Base-by-base conservation (phyloP, 352 stramenopile genomes). In the Phytophthora rubi region DNA sequence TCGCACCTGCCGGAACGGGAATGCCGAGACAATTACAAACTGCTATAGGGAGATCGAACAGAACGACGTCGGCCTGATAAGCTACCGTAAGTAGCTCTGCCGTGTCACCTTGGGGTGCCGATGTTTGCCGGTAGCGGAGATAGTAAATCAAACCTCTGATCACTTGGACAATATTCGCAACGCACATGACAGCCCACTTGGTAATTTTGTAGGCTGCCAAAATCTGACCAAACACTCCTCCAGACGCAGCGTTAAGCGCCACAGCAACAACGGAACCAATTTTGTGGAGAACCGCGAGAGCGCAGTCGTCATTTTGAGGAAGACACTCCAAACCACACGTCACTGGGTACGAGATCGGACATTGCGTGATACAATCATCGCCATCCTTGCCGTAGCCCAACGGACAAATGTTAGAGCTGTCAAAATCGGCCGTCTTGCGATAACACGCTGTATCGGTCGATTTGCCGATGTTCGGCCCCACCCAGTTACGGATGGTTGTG, bases 301-400 rank as follows among this genome's bases (percentile, higher is more conserved):
- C 55, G 42, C 69, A 76, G 23, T 76, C 57, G 33, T 73, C 59
- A 30, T 76, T 76, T 47, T 73, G 70, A 52, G 70, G 70, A 53
- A 77, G 63, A 18, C 70, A 77, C 37, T 77, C 70, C 42, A 74
- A 26, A 3, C 32, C 61, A 60, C 70, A 77, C 10, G 28, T n/a
- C 42, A 77, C 64, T 4, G 70, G 70, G 18, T 71, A 77, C 0
- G 70, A 47, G 33, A 77, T 13, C 4, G 70, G 70, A 68, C 70
- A 77, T 15, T 64, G 65, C 2, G 54, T 52, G 3, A 64, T 52
- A n/a, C 65, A 77, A n/a, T 74, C 60, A 4, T 42, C 26, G 0
- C 47, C 65, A 2, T 77, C 65, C 18, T 71, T 71, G 37, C 59
- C 56, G 39, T 77, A 77, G 0, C 70, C 70, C 30, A 70, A 59